A percentile compares a stretch with the other conserved stretches of the same genome.
These are phyloP conservation scores for Plenodomus lindquistii DNA, from an alignment of 2,329 filamentous ascomycete genomes.

Conservation along the genomic window DNA sequence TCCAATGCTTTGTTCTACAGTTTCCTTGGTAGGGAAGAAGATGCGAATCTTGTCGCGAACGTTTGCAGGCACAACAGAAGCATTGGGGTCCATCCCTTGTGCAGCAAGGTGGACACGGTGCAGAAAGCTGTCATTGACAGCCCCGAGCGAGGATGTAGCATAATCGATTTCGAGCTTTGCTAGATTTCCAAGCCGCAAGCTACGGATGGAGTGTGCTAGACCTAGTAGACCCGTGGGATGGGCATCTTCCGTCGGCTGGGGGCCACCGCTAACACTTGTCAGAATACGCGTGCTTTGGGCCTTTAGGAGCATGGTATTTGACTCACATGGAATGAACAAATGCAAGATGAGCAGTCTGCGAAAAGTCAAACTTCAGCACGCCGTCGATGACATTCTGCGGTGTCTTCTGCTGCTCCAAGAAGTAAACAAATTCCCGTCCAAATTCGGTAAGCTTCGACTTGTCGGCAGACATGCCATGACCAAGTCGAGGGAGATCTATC, in stretches of 20 bases:
- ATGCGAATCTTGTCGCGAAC: slow-evolving; percentile 29
- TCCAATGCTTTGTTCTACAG: slow-evolving; percentile 65
- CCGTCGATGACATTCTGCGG: slow-evolving; percentile 68
- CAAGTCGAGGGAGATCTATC: slow-evolving; percentile 79
- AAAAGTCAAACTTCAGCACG: slow-evolving; percentile 80
- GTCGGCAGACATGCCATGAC: slow-evolving; percentile 24
- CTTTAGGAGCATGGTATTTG: neutral
- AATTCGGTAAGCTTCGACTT: slow-evolving; percentile 58
- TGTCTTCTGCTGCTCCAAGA: slow-evolving; percentile 69
- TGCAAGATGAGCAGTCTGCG: slow-evolving; percentile 68
- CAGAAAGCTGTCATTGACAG: slow-evolving; percentile 70
- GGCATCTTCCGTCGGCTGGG: slow-evolving; percentile 40
- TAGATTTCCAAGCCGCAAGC: slow-evolving; percentile 33
- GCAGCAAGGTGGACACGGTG: slow-evolving; percentile 61
- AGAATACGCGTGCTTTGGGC: too few species aligned
- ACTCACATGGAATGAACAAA: slow-evolving; percentile 86
- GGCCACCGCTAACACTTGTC: slow-evolving; percentile 34
- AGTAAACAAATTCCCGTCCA: slow-evolving; percentile 70
- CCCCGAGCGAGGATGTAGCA: slow-evolving; percentile 79
- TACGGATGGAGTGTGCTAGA: slow-evolving; percentile 66
- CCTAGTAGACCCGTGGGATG: slow-evolving; percentile 72
- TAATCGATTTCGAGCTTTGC: slow-evolving; percentile 70
- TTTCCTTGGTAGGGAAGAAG: slow-evolving; percentile 37
- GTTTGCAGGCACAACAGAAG: neutral
- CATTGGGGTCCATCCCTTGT: slow-evolving; percentile 43